phyloP scores from a whole-genome alignment of 805 yeast species.

The Candida loeiensis region DNA sequence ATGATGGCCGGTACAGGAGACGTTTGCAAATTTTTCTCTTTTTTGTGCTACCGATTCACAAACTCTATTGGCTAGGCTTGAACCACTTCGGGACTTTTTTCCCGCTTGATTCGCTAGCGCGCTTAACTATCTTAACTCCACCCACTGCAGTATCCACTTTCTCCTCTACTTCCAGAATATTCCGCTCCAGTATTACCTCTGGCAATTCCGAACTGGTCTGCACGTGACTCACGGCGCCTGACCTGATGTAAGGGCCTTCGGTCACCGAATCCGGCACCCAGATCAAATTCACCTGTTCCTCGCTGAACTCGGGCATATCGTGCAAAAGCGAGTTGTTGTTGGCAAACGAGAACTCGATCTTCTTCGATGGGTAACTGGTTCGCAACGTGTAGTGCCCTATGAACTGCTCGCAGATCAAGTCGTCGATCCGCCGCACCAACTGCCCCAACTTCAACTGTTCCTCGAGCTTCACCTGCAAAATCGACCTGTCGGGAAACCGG shows the following conservation, averaged over 20 bases:
- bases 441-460: constrained; percentile 32
- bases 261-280: constrained; percentile 27
- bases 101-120: constrained; percentile 2
- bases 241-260: constrained; percentile 27
- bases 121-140: not conserved
- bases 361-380: constrained; percentile 36
- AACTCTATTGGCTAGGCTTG: constrained; percentile 6
- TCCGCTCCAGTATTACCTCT: constrained; percentile 31
- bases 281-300: constrained; percentile 31
- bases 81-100: constrained; percentile 15
- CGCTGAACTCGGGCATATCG: constrained; percentile 29
- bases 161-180: constrained; percentile 27
- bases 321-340: constrained; percentile 24
- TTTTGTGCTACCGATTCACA: not conserved
- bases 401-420: constrained; percentile 24
- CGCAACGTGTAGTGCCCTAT: constrained; percentile 30
- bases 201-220: constrained; percentile 32
- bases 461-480: constrained; percentile 32
- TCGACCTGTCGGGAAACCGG: constrained; percentile 37
- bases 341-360: constrained; percentile 24
- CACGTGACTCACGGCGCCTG: constrained; percentile 13
- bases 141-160: constrained; percentile 16
- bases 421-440: constrained; percentile 34
- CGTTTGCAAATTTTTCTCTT: not conserved
- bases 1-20: constrained; percentile 1